Evolutionary conservation across 768 basidiomycete species (phyloP), one percentile per base, ranked within the genome.

Genomic region (Trametes maxima): DNA sequence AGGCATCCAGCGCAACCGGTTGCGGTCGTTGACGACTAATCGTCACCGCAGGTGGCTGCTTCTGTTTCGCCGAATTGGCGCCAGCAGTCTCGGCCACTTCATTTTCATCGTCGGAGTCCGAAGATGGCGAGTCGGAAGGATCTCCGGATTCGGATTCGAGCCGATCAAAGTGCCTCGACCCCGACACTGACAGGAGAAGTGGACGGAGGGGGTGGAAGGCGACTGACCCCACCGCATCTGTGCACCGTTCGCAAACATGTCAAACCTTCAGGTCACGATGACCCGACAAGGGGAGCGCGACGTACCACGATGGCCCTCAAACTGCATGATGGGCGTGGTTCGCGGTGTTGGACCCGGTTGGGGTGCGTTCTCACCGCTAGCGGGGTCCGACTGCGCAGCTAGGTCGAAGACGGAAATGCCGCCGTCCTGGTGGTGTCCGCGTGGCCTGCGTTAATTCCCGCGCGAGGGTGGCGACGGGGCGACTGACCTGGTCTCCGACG

Each of bases 161-260:
- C 36, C 24, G 13, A 24, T 77, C 73, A 67, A 90, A 90, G 71
- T 89, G 85, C n/a, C 93, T 76, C 6, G 94, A 93, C 2, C 94
- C 94, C 0, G 92, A 88, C 1, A 81, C 80, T 0, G 90, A 87
- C 19, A 91, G 70, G 3, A 94, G 65, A 2, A 77, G 52, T 0
- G 92, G 76, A 11, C 77, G 75, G 25, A 81, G 72, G 0, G 92
- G 92, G 65, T 94, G 88, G 67, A 95, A 90, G 0, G 82, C 73
- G 1, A 90, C 85, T 1, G 87, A 86, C 1, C 90, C 87, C 8
- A 94, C 73, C 3, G 88, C 82, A 70, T 94, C 93, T 94, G 60
- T 36, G 6, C 44, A 50, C 11, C 46, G 43, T 55, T 53, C 45
- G 24, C 21, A 46, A 44, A 61, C 35, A 43, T 13, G 62, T 13